A percentile compares a stretch with the other conserved stretches of the same genome.
phyloP scores from a whole-genome alignment of 208 protist species.

The Trypanosoma grayi region DNA sequence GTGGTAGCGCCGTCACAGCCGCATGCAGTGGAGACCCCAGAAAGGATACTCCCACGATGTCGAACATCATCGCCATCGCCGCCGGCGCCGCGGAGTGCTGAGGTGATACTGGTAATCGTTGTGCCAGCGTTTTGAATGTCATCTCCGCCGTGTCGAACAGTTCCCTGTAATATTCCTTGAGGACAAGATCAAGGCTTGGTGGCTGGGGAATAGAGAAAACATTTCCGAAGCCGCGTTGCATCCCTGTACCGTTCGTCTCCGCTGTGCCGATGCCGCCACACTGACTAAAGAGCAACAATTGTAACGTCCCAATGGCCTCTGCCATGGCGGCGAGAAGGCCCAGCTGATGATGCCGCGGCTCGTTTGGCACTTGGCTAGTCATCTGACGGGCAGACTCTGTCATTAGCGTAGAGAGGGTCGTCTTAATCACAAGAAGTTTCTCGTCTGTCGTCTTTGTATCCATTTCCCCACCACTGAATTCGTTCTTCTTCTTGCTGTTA shows the following conservation, averaged over 20 bases:
- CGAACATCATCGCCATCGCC: constrained; percentile 10
- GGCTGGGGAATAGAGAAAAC: constrained; percentile 5
- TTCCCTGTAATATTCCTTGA: constrained; percentile 24
- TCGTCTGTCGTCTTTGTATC: neutral
- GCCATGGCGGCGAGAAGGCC: constrained; percentile 33
- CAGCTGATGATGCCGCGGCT: constrained; percentile 13
- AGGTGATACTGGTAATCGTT: constrained; percentile 4
- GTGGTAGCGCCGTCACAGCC: constrained; percentile 67
- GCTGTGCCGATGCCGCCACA: constrained; percentile 9
- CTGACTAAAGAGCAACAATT: constrained; percentile 68
- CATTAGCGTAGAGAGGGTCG: constrained; percentile 23
- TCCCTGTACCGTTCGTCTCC: neutral
- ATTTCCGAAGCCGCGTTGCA: constrained; percentile 2
- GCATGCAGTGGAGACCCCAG: constrained; percentile 54
- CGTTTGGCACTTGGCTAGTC: constrained; percentile 3
- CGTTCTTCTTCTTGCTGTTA: neutral
- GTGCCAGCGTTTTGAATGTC: constrained; percentile 8
- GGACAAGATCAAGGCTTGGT: neutral
- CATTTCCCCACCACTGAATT: neutral
- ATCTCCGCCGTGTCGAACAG: constrained; percentile 22
- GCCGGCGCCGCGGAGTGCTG: neutral
- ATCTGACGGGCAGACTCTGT: constrained; percentile 23
- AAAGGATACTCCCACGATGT: constrained; percentile 35
- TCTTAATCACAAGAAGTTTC: constrained; percentile 16
- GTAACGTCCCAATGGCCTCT: constrained; percentile 59